Conservation (phyloP, 73 alveolate genomes). For the Stentor roeselii region DNA sequence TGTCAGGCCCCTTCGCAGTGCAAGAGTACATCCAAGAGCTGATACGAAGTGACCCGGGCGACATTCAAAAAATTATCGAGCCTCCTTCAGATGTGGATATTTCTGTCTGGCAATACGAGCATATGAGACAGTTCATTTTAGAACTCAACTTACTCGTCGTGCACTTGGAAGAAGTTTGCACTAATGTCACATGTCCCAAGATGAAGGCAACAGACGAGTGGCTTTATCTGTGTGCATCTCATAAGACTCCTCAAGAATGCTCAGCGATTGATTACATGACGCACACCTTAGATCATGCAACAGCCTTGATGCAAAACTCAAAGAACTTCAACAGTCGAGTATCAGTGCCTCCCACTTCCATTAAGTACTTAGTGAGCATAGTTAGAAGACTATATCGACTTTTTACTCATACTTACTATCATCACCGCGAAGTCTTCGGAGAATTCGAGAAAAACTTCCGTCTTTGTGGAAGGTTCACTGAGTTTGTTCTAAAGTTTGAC, state of each 20-base stretch:
- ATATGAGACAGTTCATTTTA: slow-evolving; percentile 88
- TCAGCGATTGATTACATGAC: slow-evolving; percentile 98
- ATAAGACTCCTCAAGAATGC: slow-evolving; percentile 94
- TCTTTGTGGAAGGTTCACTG: slow-evolving; percentile 95
- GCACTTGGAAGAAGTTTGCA: slow-evolving; percentile 91
- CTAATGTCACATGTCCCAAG: slow-evolving; percentile 91
- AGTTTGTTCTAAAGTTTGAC: slow-evolving; percentile 86
- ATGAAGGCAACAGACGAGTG: slow-evolving; percentile 99
- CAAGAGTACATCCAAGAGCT: slow-evolving; percentile 95
- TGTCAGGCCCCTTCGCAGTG: slow-evolving; percentile 96
- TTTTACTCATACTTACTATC: slow-evolving; percentile 92
- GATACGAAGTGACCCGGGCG: slow-evolving; percentile 87
- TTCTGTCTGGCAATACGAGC: slow-evolving; percentile 97
- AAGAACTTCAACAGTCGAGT: slow-evolving; percentile 69
- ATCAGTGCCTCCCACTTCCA: slow-evolving; percentile 5
- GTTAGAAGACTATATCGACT: slow-evolving; percentile 94
- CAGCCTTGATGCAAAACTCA: slow-evolving; percentile 82
- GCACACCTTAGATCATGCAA: slow-evolving; percentile 91
- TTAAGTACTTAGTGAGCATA: slow-evolving; percentile 60
- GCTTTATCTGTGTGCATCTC: slow-evolving; percentile 97
- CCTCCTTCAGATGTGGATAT: slow-evolving; percentile 96
- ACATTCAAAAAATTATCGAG: slow-evolving; percentile 84
- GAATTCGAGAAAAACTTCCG: slow-evolving; percentile 97
- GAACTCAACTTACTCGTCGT: slow-evolving; percentile 93
- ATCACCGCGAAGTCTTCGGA: slow-evolving; percentile 86